Conservation (phyloP, 345 rosid genomes). For the Salix viminalis region DNA sequence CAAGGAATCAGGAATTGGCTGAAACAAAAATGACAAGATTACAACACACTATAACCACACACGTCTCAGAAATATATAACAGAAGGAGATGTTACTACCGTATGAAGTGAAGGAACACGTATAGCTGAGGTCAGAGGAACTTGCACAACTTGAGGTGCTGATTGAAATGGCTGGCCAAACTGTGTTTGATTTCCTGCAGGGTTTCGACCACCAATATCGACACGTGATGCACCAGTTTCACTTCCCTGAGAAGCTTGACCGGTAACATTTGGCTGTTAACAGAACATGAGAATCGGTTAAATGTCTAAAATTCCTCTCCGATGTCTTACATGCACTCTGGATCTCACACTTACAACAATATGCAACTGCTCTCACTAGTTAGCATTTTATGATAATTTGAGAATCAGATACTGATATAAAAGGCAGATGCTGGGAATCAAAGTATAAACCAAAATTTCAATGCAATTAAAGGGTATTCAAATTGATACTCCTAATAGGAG, state of each 20-base stretch:
- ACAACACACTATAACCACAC: background rate
- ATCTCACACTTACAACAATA: background rate
- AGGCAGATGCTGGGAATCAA: background rate
- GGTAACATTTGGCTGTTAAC: slow-evolving; percentile 42
- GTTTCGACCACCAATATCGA: slow-evolving; percentile 37
- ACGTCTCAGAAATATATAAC: background rate
- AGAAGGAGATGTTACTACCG: slow-evolving; percentile 30
- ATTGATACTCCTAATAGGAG: background rate
- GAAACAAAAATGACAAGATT: slow-evolving; percentile 17
- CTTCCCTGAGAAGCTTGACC: slow-evolving; percentile 50
- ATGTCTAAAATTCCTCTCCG: background rate
- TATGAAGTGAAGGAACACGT: slow-evolving; percentile 62
- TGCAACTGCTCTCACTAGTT: background rate
- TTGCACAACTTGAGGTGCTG: slow-evolving; percentile 56
- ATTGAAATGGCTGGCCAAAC: slow-evolving; percentile 49
- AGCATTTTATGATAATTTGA: too few relatives aligned
- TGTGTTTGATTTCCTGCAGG: slow-evolving; percentile 49
- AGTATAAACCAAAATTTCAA: background rate
- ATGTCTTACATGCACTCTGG: background rate
- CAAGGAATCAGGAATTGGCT: slow-evolving; percentile 89
- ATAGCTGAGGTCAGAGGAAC: slow-evolving; percentile 52
- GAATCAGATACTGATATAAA: background rate
- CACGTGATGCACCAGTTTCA: slow-evolving; percentile 38
- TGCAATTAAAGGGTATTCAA: background rate
- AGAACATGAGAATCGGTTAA: background rate